Percentiles rank a stretch among this genome's conserved stretches.
Conservation (phyloP, 805 yeast species). For the Schizosaccharomyces japonicus region DNA sequence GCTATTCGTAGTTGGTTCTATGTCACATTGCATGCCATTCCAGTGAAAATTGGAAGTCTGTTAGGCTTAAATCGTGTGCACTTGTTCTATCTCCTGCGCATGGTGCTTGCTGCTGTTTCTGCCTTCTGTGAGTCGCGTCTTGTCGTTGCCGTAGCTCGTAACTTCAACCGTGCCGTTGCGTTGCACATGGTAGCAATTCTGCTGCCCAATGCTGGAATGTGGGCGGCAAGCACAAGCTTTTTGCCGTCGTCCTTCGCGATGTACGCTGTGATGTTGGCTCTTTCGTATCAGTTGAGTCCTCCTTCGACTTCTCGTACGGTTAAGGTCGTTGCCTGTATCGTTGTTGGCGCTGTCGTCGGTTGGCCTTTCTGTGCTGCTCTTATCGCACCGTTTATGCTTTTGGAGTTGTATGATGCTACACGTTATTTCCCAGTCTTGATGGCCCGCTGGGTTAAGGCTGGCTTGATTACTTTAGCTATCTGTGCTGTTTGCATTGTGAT, state of each 20-base stretch:
- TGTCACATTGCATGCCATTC: constrained; percentile 24
- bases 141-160: constrained; percentile 20
- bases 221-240: constrained; percentile 68
- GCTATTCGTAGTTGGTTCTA: constrained; percentile 76
- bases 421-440: constrained; percentile 5
- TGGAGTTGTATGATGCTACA: background rate
- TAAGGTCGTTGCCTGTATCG: constrained; percentile 18
- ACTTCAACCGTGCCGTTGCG: constrained; percentile 22
- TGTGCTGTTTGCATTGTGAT: constrained; percentile 17
- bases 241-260: constrained; percentile 65
- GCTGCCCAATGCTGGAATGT: constrained; percentile 56
- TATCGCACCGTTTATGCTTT: background rate
- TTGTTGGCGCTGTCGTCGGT: constrained; percentile 57
- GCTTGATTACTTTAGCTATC: background rate
- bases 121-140: constrained; percentile 31
- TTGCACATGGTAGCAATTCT: constrained; percentile 37
- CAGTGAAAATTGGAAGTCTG: constrained; percentile 3
- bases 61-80: background rate
- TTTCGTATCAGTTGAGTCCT: constrained; percentile 13
- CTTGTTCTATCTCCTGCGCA: constrained; percentile 18
- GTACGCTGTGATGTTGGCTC: constrained; percentile 20
- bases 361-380: constrained; percentile 53
- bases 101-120: constrained; percentile 20
- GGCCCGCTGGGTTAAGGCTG: background rate
- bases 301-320: constrained; percentile 5